Evolutionary conservation across 352 stramenopile genomes (phyloP), one percentile per base, ranked within the genome.

Genomic region (Hyaloperonospora brassicae): DNA sequence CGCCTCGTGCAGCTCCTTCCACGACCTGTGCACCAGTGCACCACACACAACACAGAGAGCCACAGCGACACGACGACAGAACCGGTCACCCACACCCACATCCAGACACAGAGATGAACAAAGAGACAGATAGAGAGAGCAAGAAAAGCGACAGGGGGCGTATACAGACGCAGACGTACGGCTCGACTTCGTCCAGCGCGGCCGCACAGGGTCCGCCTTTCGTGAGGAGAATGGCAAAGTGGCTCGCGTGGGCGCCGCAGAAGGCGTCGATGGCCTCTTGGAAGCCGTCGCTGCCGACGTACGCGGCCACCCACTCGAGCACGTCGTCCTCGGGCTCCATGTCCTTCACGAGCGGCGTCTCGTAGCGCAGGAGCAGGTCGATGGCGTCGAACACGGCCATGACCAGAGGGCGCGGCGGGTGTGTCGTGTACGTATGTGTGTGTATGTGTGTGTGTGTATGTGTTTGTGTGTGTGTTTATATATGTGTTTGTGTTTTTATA

Each of bases 241-340:
- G 66, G 49, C 68, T 68, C 43, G 64, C 77, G 48, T 87, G 68
- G 43, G 61, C 57, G 2, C 78, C 72, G 59, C 80, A 90, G 46
- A 85, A 90, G 21, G 49, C 65, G 59, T 87, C 67, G 27, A 90
- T 76, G 11, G 55, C 39, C 35, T 84, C 69, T 52, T 81, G 80
- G 60, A 90, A 90, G 39, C 39, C 54, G 25, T 90, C 80, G 52
- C 76, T 86, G 44, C 80, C 80, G 27, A 90, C 73, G 50, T 73
- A 86, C 17, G 80, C 78, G 0, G 80, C 68, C 45, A 90, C 80
- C 80, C 80, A 90, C 57, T 90, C 80, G 36, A 90, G 75, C 39
- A 90, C 78, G 54, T 90, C 80, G 45, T 90, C 80, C 30, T 73
- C 72, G 35, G 67, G 53, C 62, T 90, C 80, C 80, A 90, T 90